Conservation (phyloP, 1,284 basidiomycete species). For the Trichosporon coremiiforme region DNA sequence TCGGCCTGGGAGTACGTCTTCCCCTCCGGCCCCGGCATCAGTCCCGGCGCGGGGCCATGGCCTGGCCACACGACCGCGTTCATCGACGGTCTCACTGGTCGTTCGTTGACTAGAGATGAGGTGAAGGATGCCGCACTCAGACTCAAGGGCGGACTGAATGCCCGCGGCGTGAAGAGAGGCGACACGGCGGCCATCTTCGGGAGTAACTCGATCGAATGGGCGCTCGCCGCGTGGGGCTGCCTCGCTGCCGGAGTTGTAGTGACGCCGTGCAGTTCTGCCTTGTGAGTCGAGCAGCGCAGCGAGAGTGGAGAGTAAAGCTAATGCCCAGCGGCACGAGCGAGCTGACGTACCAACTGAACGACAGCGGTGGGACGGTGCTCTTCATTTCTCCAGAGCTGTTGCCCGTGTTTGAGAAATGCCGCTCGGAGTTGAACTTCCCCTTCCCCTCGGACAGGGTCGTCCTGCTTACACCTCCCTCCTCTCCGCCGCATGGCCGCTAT, state of each 20-base stretch:
- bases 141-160: slow-evolving; percentile 62
- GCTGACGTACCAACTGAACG: slow-evolving; percentile 55
- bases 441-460: slow-evolving; percentile 23
- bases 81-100: slow-evolving; percentile 67
- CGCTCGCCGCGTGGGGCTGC: slow-evolving; percentile 64
- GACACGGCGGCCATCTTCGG: slow-evolving; percentile 52
- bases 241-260: slow-evolving; percentile 45
- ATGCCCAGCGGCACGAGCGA: slow-evolving; percentile 49
- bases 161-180: slow-evolving; percentile 39
- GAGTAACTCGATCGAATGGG: slow-evolving; percentile 66
- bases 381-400: slow-evolving; percentile 63
- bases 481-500: neutral
- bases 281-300: too few relatives aligned
- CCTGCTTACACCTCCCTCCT: slow-evolving; percentile 14
- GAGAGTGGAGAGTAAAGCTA: too few relatives aligned
- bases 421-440: slow-evolving; percentile 16
- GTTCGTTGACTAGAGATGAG: slow-evolving; percentile 63
- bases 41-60: slow-evolving; percentile 29
- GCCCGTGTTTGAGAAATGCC: slow-evolving; percentile 37
- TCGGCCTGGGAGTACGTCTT: slow-evolving; percentile 37
- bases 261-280: slow-evolving; percentile 51
- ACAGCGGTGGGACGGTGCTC: slow-evolving; percentile 63
- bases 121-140: slow-evolving; percentile 63
- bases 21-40: slow-evolving; percentile 15
- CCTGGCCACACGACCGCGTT: slow-evolving; percentile 59